phyloP scores from a whole-genome alignment of 2,329 filamentous ascomycete genomes.

The Tolypocladium album region DNA sequence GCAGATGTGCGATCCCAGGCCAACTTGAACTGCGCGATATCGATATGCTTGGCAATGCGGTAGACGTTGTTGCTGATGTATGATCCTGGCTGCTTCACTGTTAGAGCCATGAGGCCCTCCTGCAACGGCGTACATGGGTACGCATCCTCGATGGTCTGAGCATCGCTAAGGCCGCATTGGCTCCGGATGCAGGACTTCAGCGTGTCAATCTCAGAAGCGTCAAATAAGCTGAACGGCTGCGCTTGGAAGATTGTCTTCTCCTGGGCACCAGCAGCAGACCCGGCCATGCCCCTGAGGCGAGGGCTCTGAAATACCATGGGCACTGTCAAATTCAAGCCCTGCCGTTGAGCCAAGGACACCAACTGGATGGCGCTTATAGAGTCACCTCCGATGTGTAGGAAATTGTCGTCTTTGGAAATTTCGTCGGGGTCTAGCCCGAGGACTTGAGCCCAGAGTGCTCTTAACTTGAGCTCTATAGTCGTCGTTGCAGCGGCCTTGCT shows the following conservation, averaged over 20 bases:
- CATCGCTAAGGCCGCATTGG: not conserved
- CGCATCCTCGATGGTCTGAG: not conserved
- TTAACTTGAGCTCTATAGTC: not conserved
- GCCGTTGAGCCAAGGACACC: not conserved
- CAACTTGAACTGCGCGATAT: not conserved
- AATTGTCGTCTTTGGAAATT: not conserved
- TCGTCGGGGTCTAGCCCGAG: not conserved
- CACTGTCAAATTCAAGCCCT: not conserved
- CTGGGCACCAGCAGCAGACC: not conserved
- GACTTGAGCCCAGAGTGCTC: not conserved
- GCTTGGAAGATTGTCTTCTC: not conserved
- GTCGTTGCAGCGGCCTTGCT: not conserved
- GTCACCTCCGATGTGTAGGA: not conserved
- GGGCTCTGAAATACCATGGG: not conserved
- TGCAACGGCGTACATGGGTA: not conserved
- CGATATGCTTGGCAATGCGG: not conserved
- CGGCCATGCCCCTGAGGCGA: not conserved
- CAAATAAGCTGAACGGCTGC: not conserved
- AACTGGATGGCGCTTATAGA: not conserved
- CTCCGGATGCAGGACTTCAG: not conserved
- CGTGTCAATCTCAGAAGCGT: not conserved
- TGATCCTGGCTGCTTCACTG: not conserved
- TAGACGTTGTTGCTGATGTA: not conserved
- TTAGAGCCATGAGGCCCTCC: not conserved
- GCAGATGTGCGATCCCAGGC: not conserved